A percentile compares a stretch with the other conserved stretches of the same genome.
Conservation (phyloP, 768 basidiomycete species). For the Boletus fagicola region DNA sequence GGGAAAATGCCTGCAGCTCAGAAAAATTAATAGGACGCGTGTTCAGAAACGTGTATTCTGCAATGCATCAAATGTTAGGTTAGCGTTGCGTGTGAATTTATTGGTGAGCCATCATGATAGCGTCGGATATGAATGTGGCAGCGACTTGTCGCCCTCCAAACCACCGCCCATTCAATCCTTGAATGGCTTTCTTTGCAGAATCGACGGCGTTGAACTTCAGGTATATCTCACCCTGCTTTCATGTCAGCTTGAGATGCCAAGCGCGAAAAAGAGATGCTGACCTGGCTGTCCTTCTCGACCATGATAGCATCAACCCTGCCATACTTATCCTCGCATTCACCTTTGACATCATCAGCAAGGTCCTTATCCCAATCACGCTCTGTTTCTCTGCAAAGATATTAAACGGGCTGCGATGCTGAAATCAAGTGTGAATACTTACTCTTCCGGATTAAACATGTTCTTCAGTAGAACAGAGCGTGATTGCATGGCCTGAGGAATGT, state of each 20-base stretch:
- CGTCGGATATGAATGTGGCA: constrained; percentile 87
- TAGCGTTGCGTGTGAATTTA: constrained; percentile 35
- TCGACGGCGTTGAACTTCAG: constrained; percentile 84
- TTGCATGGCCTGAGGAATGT: constrained; percentile 80
- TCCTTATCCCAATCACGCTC: constrained; percentile 97
- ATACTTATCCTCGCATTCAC: constrained; percentile 90
- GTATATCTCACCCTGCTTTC: constrained; percentile 88
- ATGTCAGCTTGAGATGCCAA: constrained; percentile 9
- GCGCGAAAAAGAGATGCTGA: constrained; percentile 36
- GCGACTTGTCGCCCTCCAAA: constrained; percentile 91
- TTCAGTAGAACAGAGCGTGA: constrained; percentile 87
- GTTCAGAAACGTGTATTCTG: constrained; percentile 27
- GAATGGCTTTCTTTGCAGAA: constrained; percentile 76
- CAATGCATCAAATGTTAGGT: constrained; percentile 30
- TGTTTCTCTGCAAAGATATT: constrained; percentile 65
- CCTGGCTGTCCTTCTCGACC: constrained; percentile 92
- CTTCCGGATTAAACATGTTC: constrained; percentile 98
- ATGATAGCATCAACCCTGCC: constrained; percentile 86
- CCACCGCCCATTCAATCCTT: constrained; percentile 94
- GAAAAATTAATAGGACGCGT: constrained; percentile 30
- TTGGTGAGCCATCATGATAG: constrained; percentile 90
- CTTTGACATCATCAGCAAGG: constrained; percentile 93
- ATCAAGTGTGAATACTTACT: constrained; percentile 50
- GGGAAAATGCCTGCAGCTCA: constrained; percentile 32
- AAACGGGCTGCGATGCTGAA: constrained; percentile 1